Base-by-base conservation (phyloP, 495 filamentous ascomycete genomes). In the Lasiosphaeria miniovina region DNA sequence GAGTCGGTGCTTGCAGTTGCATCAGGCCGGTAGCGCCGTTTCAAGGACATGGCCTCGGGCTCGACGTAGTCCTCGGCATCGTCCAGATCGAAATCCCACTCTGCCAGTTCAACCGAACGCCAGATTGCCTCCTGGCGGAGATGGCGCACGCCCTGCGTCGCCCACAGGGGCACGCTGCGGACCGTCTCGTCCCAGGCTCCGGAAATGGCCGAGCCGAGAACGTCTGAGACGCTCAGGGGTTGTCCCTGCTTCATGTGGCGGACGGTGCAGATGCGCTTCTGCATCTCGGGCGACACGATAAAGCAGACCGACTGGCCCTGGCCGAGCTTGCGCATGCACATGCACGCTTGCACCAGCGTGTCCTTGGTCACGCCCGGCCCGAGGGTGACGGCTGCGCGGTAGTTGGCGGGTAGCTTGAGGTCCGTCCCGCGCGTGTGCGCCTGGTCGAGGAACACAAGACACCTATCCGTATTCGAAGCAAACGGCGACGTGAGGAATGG, bases 351-450 rank as follows among this genome's bases (percentile, higher is more conserved):
- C 0, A 90, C 86, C 2, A 89, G 68, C 45, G 80, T 78, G 52
- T 93, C 88, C 66, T 93, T 92, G 0, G 87, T 87, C 5, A 89
- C 69, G n/a, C 77, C 73, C 0, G 85, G 77, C 0, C 89, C 88
- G 0, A 93, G 74, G 0, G 87, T 92, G 6, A 94, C 82, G 4
- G 86, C 86, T 3, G 86, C 90, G 11, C 82, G 71, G 57, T 84
- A 86, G 11, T 75, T 14, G 0, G 56, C 56, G 0, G 90, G 89
- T 4, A 94, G 65, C 61, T 80, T 86, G 8, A 94, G 64, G 64
- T 93, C 89, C 1, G 83, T 89, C 0, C 90, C 90, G 62, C 90
- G 72, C 0, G 90, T 91, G 61, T 94, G 90, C 0, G 82, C 82
- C 61, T 94, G 84, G 52, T 92, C 90, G 2, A 93, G 75, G 64